Percentiles rank a stretch among this genome's conserved stretches.
These are phyloP conservation scores for Ustilago cynodontis DNA, from an alignment of 1,284 basidiomycete genomes.

Conservation along the genomic window DNA sequence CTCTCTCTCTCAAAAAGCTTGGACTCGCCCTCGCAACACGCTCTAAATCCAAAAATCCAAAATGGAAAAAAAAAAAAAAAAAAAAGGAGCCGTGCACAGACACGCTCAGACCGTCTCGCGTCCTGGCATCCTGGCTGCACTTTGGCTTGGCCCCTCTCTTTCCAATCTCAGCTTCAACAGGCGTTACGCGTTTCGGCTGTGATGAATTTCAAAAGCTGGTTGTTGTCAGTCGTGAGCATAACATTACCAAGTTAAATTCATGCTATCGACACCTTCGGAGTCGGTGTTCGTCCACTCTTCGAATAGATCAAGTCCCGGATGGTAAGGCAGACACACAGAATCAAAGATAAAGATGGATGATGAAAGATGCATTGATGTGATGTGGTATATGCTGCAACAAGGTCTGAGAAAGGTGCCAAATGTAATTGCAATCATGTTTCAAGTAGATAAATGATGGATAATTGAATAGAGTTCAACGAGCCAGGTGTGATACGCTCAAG, in stretches of 20 bases:
- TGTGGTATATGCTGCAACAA: conserved; percentile 2
- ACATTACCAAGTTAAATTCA: neutral
- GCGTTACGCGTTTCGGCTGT: conserved; percentile 1
- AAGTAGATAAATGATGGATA: neutral
- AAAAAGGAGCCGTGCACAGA: neutral
- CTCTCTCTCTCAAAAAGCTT: neutral
- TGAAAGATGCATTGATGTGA: neutral
- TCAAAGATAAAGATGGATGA: neutral
- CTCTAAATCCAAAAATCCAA: neutral
- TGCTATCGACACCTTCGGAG: neutral
- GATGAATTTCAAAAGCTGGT: neutral
- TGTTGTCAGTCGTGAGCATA: neutral
- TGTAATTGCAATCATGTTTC: neutral
- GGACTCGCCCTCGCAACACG: neutral
- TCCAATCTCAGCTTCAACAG: neutral
- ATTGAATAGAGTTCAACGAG: neutral
- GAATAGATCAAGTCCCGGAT: neutral
- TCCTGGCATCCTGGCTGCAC: too few relatives aligned
- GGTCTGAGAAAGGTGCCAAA: neutral
- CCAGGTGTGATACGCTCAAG: neutral
- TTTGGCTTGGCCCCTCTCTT: neutral
- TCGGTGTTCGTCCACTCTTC: neutral
- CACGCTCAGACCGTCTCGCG: too few relatives aligned
- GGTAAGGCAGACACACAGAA: neutral
- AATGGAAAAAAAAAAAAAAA: neutral